Percentiles rank a stretch among this genome's conserved stretches.
Conservation (phyloP, 176 grass and related monocot genomes). For the Aegilops tauschii region DNA sequence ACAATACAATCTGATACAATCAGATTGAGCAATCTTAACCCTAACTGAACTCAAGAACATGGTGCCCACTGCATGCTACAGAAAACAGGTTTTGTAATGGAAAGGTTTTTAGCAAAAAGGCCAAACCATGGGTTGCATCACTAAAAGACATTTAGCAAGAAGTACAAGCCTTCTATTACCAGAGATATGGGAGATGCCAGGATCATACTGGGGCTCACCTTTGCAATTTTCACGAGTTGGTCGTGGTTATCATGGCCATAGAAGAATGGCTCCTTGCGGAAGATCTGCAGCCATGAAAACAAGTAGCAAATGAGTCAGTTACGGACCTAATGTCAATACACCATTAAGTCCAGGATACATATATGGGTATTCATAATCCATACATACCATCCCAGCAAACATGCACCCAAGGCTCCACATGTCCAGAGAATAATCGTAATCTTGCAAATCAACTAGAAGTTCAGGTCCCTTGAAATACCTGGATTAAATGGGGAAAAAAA, state of each 20-base stretch:
- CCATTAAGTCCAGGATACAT: not conserved
- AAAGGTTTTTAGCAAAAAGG: not conserved
- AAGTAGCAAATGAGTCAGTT: slow-evolving; percentile 11
- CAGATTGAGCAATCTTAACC: not conserved
- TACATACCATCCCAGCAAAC: slow-evolving; percentile 96
- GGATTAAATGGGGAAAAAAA: slow-evolving; percentile 10
- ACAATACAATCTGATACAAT: not conserved
- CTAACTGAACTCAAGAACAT: not conserved
- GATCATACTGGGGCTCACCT: slow-evolving; percentile 43
- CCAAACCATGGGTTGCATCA: not conserved
- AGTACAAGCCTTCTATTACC: not conserved
- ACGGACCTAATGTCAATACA: slow-evolving; percentile 6
- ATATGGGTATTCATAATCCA: not conserved
- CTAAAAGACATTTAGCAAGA: not conserved
- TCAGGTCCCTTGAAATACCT: slow-evolving; percentile 98
- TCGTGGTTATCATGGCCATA: slow-evolving; percentile 99
- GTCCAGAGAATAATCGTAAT: slow-evolving; percentile 94
- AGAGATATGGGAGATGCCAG: not conserved
- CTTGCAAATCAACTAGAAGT: slow-evolving; percentile 91
- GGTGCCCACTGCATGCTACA: not conserved
- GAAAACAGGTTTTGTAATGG: not conserved
- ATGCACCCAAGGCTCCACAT: slow-evolving; percentile 98
- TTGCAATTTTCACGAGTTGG: slow-evolving; percentile 97
- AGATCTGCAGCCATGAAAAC: slow-evolving; percentile 72
- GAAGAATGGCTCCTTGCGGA: slow-evolving; percentile 99